phyloP scores from a whole-genome alignment of 208 protist species.

The Phytomonas sp. region DNA sequence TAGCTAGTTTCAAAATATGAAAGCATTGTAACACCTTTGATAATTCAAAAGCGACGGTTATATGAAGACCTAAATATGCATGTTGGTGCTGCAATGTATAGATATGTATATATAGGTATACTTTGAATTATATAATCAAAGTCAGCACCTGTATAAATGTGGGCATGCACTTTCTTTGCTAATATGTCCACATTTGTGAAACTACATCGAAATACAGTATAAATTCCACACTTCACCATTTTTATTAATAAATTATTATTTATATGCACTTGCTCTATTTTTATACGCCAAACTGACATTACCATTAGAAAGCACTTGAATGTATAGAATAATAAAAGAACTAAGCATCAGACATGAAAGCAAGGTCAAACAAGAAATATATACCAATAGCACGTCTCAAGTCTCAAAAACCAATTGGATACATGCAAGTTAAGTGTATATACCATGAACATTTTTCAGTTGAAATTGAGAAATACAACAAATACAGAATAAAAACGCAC shows the following conservation, averaged over 20 bases:
- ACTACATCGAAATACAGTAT: neutral
- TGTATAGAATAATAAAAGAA: neutral
- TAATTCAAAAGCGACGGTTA: neutral
- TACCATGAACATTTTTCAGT: neutral
- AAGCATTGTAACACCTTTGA: neutral
- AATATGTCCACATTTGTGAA: neutral
- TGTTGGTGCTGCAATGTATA: neutral
- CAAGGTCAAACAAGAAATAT: neutral
- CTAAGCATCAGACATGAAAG: neutral
- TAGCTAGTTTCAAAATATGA: neutral
- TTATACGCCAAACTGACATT: neutral
- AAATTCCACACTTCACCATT: neutral
- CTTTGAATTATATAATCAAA: neutral
- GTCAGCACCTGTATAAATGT: neutral
- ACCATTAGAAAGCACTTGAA: neutral
- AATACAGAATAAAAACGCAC: neutral
- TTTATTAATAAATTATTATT: neutral
- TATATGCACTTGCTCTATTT: neutral
- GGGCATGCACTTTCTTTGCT: neutral
- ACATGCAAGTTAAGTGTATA: neutral
- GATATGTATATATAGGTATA: neutral
- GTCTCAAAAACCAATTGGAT: neutral
- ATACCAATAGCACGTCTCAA: neutral
- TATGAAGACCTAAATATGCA: neutral
- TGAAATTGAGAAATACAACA: neutral